phyloP scores from a whole-genome alignment of 306 rosid genomes.

The Heteromeles arbutifolia region DNA sequence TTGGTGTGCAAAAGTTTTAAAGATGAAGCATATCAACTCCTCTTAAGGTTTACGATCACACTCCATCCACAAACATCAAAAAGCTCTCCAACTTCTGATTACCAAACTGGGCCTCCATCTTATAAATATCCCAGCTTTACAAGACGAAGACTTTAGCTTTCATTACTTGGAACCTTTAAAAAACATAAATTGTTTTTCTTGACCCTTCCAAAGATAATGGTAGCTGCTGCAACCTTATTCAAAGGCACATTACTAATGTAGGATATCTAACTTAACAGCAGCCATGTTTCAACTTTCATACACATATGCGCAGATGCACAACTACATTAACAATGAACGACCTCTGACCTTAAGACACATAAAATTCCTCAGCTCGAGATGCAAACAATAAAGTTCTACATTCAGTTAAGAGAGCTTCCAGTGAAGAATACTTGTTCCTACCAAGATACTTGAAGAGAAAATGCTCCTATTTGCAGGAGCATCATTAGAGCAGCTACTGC shows the following conservation, averaged over 20 bases:
- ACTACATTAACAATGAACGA: not conserved
- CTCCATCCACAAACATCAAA: not conserved
- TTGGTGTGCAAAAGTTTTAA: not conserved
- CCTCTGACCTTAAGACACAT: not conserved
- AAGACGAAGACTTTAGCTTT: not conserved
- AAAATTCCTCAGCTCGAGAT: not conserved
- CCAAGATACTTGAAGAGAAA: not conserved
- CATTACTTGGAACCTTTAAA: not conserved
- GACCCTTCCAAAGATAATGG: not conserved
- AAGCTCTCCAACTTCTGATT: not conserved
- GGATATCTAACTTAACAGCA: too few species aligned
- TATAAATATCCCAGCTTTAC: not conserved
- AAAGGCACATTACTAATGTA: not conserved
- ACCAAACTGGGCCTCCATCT: not conserved
- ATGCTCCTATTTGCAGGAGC: not conserved
- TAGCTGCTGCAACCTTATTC: not conserved
- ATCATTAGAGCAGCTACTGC: not conserved
- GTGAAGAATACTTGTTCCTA: not conserved
- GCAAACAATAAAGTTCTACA: not conserved
- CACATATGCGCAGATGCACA: not conserved
- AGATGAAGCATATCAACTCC: not conserved
- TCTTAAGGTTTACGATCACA: not conserved
- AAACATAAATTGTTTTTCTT: not conserved
- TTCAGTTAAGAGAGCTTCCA: not conserved
- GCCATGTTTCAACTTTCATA: not conserved